A percentile compares a stretch with the other conserved stretches of the same genome.
Evolutionary conservation across 2,329 filamentous ascomycete genomes (phyloP).

Genomic region (Epichloe brachyelytri): DNA sequence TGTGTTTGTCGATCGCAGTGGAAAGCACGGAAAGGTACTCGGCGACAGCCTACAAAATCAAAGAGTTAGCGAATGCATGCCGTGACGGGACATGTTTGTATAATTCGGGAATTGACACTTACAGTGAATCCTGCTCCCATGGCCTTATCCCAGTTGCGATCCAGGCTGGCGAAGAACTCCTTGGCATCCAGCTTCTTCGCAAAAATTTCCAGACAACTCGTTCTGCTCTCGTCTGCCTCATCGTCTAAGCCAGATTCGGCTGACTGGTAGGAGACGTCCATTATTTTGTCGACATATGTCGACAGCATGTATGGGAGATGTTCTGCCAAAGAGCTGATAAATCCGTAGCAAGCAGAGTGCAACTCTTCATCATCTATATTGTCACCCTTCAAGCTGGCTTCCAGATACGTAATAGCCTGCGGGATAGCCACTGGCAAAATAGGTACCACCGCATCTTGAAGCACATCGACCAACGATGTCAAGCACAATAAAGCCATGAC

Average conservation of each 20-base stretch:
- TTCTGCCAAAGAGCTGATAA: slow-evolving; percentile 67
- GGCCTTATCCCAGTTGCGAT: slow-evolving; percentile 59
- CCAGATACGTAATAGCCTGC: slow-evolving; percentile 57
- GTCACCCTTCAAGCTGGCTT: slow-evolving; percentile 42
- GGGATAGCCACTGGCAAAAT: slow-evolving; percentile 66
- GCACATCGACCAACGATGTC: slow-evolving; percentile 76
- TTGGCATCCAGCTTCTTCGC: slow-evolving; percentile 68
- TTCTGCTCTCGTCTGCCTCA: slow-evolving; percentile 50
- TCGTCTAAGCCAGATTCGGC: slow-evolving; percentile 48
- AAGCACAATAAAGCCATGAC: slow-evolving; percentile 81
- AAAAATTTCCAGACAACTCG: slow-evolving; percentile 58
- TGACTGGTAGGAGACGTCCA: slow-evolving; percentile 61
- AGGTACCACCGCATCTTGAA: slow-evolving; percentile 75
- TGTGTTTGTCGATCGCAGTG: slow-evolving; percentile 59
- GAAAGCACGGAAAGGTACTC: slow-evolving; percentile 61
- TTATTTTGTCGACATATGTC: slow-evolving; percentile 56
- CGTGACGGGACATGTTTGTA: too few relatives aligned
- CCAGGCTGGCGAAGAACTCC: slow-evolving; percentile 60
- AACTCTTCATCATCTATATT: slow-evolving; percentile 48
- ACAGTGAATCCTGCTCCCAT: slow-evolving; percentile 47
- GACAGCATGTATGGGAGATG: slow-evolving; percentile 86
- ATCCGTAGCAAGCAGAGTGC: slow-evolving; percentile 70
- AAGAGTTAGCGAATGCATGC: background rate
- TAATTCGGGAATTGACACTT: slow-evolving; percentile 18
- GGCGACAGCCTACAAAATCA: slow-evolving; percentile 38